Evolutionary conservation across 139 green algal genomes (phyloP).

Genomic region (Coccomyxa sp.): DNA sequence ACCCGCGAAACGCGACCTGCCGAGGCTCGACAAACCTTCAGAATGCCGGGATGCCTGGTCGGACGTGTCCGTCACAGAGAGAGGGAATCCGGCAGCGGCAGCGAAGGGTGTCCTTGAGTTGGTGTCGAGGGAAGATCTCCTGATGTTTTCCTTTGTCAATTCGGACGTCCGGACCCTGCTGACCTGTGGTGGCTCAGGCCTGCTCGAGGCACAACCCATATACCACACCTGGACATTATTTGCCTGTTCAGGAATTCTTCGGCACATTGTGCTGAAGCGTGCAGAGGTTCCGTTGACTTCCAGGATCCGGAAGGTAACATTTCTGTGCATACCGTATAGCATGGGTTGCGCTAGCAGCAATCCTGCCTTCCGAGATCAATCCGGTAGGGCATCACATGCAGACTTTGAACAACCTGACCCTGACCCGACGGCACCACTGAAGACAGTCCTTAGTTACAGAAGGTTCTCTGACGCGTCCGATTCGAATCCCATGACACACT

Average conservation of each 20-base stretch:
- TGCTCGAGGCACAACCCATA: background rate
- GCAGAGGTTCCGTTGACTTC: too few species aligned
- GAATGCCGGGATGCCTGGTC: background rate
- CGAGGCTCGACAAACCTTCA: background rate
- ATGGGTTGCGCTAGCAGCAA: background rate
- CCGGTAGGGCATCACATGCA: background rate
- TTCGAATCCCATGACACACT: background rate
- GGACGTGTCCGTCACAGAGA: background rate
- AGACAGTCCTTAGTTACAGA: background rate
- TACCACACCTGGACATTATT: background rate
- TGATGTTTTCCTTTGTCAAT: background rate
- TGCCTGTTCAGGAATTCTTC: background rate
- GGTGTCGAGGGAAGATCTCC: background rate
- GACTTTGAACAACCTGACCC: background rate
- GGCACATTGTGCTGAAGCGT: too few species aligned
- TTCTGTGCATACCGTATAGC: background rate
- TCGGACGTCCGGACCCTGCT: background rate
- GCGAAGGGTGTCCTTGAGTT: background rate
- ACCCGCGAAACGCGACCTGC: background rate
- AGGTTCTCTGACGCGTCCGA: background rate
- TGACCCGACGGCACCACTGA: background rate
- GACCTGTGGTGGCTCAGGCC: background rate
- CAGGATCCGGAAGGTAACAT: too few species aligned
- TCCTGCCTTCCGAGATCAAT: background rate
- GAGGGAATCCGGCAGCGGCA: background rate